A percentile compares a stretch with the other conserved stretches of the same genome.
phyloP scores from a whole-genome alignment of 805 yeast genomes.

The Lipomyces oligophaga region DNA sequence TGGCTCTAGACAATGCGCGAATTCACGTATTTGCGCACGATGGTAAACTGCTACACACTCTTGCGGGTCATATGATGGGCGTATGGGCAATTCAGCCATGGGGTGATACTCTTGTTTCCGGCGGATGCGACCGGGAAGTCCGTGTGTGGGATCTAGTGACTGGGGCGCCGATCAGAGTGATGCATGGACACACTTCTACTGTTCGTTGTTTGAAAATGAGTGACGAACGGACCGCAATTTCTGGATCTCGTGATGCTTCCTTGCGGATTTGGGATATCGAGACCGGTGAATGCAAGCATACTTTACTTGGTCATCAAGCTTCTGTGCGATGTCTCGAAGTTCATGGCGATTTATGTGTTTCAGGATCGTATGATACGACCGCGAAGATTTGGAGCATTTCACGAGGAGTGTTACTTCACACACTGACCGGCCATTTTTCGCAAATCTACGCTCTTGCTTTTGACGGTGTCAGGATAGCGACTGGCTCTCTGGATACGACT shows the following conservation, averaged over 20 bases:
- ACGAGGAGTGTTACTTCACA: slow-evolving; percentile 84
- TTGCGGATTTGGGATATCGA: slow-evolving; percentile 94
- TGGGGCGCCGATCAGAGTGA: slow-evolving; percentile 80
- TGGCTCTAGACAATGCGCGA: slow-evolving; percentile 45
- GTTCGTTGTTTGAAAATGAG: slow-evolving; percentile 81
- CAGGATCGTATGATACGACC: slow-evolving; percentile 86
- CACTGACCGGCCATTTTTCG: slow-evolving; percentile 85
- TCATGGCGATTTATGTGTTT: slow-evolving; percentile 69
- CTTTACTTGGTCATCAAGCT: slow-evolving; percentile 65
- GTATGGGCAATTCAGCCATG: slow-evolving; percentile 94
- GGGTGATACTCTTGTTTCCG: slow-evolving; percentile 86
- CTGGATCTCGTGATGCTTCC: slow-evolving; percentile 89
- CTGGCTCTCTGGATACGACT: slow-evolving; percentile 92
- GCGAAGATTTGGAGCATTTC: slow-evolving; percentile 89
- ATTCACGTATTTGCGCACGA: slow-evolving; percentile 43
- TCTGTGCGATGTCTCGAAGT: slow-evolving; percentile 81
- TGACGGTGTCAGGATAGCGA: slow-evolving; percentile 83
- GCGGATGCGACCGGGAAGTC: slow-evolving; percentile 94
- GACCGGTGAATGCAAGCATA: slow-evolving; percentile 75
- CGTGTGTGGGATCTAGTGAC: slow-evolving; percentile 91
- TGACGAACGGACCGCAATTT: slow-evolving; percentile 68
- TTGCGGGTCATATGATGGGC: slow-evolving; percentile 96
- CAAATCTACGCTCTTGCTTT: slow-evolving; percentile 91
- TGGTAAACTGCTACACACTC: slow-evolving; percentile 63
- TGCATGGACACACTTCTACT: slow-evolving; percentile 90